A percentile compares a stretch with the other conserved stretches of the same genome.
Conservation (phyloP, 352 stramenopile genomes). For the Globisporangium emineosum region DNA sequence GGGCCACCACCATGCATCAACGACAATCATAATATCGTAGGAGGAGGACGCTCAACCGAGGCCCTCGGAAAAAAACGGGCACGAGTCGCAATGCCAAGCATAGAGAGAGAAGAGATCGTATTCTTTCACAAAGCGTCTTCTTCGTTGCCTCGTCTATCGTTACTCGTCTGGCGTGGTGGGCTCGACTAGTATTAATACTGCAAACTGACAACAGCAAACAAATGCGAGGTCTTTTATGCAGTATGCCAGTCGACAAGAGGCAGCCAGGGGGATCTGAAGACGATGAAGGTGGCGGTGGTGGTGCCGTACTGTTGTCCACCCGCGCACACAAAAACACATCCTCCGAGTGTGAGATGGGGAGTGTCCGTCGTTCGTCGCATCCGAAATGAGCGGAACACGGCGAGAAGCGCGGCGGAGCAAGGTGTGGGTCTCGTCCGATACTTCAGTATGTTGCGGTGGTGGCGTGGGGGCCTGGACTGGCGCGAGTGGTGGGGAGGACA, state of each 20-base stretch:
- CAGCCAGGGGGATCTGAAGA: not conserved
- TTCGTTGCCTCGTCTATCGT: not conserved
- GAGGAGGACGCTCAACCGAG: no score
- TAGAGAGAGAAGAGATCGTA: not conserved
- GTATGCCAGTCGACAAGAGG: not conserved
- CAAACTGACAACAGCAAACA: not conserved
- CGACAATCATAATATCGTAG: no score
- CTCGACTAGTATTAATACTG: not conserved
- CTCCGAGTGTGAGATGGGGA: not conserved
- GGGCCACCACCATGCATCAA: no score
- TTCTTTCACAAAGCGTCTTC: not conserved
- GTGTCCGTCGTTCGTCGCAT: not conserved
- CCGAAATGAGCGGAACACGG: no score
- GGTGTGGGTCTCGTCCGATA: no score
- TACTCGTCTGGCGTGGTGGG: not conserved
- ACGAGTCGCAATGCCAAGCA: not conserved
- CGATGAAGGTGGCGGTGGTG: no score
- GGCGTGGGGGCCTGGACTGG: no score
- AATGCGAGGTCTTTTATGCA: not conserved
- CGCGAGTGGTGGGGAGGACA: no score
- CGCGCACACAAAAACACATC: no score
- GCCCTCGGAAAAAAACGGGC: no score
- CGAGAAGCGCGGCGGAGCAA: no score
- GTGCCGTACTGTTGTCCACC: no score
- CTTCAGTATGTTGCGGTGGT: not conserved